Percentiles rank a stretch among this genome's conserved stretches.
phyloP scores from a whole-genome alignment of 306 rosid species.

The Cicer bijugum region DNA sequence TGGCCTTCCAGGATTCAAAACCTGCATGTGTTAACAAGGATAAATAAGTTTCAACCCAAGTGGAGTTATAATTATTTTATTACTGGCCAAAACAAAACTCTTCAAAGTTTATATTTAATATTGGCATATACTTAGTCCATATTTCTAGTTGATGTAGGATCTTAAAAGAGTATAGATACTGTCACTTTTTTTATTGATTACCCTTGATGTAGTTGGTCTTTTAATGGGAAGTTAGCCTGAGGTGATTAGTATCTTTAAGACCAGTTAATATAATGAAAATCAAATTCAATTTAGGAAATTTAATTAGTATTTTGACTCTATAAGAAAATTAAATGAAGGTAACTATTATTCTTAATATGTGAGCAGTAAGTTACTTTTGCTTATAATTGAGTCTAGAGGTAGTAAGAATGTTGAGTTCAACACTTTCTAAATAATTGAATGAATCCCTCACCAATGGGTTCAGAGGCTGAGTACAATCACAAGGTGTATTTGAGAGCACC shows the following conservation, averaged over 20 bases:
- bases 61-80: background rate
- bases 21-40: conserved; percentile 55
- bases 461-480: no score
- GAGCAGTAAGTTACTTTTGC: no score
- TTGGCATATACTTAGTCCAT: background rate
- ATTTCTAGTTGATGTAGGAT: background rate
- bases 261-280: background rate
- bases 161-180: background rate
- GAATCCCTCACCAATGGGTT: no score
- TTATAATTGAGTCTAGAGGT: no score
- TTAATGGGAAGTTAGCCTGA: background rate
- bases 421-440: no score
- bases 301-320: no score
- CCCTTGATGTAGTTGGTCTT: background rate
- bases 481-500: no score
- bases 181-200: background rate
- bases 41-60: conserved; percentile 26
- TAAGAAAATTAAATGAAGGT: no score
- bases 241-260: background rate
- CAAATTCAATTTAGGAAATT: no score
- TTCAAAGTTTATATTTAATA: conserved; percentile 1
- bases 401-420: no score
- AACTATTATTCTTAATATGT: no score
- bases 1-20: conserved; percentile 72
- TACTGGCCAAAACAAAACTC: conserved; percentile 13